Evolutionary conservation across 306 rosid species (phyloP).

Genomic region (Inga leiocalycina): DNA sequence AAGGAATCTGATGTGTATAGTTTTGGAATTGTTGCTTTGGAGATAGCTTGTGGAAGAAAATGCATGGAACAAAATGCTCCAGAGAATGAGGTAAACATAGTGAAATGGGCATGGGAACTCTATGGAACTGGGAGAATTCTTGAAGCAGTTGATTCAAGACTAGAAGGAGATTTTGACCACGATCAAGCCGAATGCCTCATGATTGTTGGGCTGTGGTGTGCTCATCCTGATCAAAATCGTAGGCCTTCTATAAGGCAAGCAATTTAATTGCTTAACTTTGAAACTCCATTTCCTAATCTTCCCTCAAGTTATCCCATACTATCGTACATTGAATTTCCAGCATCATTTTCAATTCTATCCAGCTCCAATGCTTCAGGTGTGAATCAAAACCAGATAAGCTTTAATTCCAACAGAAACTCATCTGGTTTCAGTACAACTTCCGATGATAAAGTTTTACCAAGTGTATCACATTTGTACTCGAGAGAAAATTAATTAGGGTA

Average conservation of each 20-base stretch:
- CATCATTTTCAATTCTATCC: neutral
- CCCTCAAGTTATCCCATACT: neutral
- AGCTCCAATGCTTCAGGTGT: constrained; percentile 9
- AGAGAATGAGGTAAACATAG: too few species aligned
- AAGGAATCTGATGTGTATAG: too few species aligned
- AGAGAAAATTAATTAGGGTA: neutral
- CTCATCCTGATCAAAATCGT: neutral
- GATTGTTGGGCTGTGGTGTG: neutral
- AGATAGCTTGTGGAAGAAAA: too few species aligned
- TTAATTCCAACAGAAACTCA: constrained; percentile 24
- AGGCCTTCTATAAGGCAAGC: neutral
- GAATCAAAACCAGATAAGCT: constrained; percentile 12
- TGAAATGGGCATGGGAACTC: neutral
- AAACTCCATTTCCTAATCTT: neutral
- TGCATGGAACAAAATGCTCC: too few species aligned
- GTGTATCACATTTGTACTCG: constrained; percentile 21
- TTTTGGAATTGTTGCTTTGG: too few species aligned
- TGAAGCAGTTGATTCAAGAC: neutral
- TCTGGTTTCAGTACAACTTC: constrained; percentile 20
- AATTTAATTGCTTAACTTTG: neutral
- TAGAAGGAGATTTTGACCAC: neutral
- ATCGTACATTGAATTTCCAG: too few species aligned
- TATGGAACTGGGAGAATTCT: neutral
- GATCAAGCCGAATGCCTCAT: neutral
- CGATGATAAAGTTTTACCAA: constrained; percentile 30